These are phyloP conservation scores for Podospora australis DNA, from an alignment of 495 filamentous ascomycete genomes.

Conservation along the genomic window DNA sequence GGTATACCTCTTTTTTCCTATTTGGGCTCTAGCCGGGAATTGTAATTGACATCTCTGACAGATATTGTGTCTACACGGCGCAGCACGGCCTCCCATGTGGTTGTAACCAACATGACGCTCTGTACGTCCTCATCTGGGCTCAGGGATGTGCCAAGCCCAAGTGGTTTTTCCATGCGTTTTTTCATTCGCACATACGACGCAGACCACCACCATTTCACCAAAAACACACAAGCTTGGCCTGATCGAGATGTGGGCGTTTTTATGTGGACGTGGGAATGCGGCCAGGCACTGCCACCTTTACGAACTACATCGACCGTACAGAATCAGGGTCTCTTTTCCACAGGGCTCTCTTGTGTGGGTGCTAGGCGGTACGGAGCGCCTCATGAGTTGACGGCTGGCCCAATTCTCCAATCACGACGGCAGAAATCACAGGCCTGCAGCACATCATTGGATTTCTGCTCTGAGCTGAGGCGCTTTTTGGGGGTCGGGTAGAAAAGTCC, in stretches of 20 bases:
- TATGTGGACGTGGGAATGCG: no score
- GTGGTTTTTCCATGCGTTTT: no score
- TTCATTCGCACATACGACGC: no score
- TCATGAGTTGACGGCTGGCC: neutral
- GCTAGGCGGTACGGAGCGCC: neutral
- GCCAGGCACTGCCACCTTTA: neutral
- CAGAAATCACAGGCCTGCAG: neutral
- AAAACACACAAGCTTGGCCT: neutral
- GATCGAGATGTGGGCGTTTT: neutral
- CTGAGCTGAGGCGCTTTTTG: neutral
- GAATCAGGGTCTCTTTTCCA: neutral
- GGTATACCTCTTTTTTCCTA: no score
- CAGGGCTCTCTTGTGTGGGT: no score
- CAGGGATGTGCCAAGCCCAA: neutral
- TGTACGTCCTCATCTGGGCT: no score
- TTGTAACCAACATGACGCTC: no score
- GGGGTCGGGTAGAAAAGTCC: no score
- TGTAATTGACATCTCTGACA: no score
- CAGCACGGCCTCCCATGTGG: no score
- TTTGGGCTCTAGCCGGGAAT: no score
- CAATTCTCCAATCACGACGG: neutral
- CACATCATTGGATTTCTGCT: neutral
- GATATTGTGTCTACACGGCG: no score
- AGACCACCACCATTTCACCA: neutral
- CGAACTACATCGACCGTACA: neutral